Conservation (phyloP, 1,139 yeast genomes). For the Geotrichum aggregatum region DNA sequence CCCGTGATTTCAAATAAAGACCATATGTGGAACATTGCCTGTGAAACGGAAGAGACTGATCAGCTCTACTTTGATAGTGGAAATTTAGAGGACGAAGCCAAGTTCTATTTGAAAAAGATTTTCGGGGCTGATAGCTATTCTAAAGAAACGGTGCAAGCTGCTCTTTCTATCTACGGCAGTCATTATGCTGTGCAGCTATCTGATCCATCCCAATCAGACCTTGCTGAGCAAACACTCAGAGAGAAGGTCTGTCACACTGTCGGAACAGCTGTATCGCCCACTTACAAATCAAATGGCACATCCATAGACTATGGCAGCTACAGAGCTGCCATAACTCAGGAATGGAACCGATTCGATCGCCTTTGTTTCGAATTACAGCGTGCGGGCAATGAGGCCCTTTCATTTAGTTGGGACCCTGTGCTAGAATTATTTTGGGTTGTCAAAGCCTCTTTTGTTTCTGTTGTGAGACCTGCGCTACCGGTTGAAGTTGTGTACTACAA, state of each 20-base stretch:
- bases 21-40: conserved; percentile 12
- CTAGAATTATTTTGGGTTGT: conserved; percentile 23
- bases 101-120: conserved; percentile 44
- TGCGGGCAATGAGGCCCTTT: conserved; percentile 53
- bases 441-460: conserved; percentile 27
- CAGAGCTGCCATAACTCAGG: conserved; percentile 36
- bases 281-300: conserved; percentile 8
- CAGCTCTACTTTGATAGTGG: conserved; percentile 7
- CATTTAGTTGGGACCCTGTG: conserved; percentile 36
- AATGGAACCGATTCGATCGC: conserved; percentile 60
- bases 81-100: conserved; percentile 32
- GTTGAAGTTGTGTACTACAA: conserved; percentile 29
- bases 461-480: conserved; percentile 26
- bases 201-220: conserved; percentile 6
- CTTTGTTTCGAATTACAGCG: conserved; percentile 64
- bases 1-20: background rate
- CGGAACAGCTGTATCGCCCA: conserved; percentile 31
- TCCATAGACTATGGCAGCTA: conserved; percentile 28
- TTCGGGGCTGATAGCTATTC: conserved; percentile 51
- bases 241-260: conserved; percentile 37
- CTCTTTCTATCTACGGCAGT: conserved; percentile 40
- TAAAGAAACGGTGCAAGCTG: conserved; percentile 44
- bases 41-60: conserved; percentile 14
- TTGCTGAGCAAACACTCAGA: conserved; percentile 30
- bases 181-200: conserved; percentile 26